These are phyloP conservation scores for Verbascum thapsus DNA, from an alignment of 257 asterid species.

Conservation along the genomic window DNA sequence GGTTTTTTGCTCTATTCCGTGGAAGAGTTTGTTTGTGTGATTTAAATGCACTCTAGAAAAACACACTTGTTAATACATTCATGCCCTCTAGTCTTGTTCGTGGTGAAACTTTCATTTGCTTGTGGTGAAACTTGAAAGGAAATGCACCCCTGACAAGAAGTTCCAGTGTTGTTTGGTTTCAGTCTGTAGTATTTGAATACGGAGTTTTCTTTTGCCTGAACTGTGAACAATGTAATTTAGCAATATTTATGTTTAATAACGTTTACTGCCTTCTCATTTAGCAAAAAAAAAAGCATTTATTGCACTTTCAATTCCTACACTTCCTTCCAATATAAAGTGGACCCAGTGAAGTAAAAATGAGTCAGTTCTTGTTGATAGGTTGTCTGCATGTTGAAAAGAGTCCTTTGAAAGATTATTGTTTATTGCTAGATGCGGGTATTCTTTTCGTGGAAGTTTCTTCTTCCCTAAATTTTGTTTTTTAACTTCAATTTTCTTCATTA, in stretches of 20 bases:
- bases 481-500: background rate
- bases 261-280: background rate
- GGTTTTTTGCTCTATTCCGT: background rate
- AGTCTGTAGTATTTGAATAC: background rate
- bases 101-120: slow-evolving; percentile 11
- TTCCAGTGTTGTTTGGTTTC: background rate
- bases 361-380: background rate
- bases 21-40: background rate
- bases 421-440: slow-evolving; percentile 8
- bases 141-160: background rate
- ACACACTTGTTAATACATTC: background rate
- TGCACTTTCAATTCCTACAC: background rate
- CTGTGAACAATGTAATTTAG: too few relatives aligned
- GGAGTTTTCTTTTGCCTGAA: background rate
- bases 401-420: slow-evolving; percentile 7
- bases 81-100: background rate
- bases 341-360: background rate
- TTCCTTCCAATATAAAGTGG: background rate
- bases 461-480: background rate
- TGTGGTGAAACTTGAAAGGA: background rate
- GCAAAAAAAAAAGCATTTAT: too few relatives aligned
- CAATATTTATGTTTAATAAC: background rate
- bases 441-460: background rate
- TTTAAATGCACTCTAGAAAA: background rate
- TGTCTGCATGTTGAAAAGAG: background rate